These are phyloP conservation scores for Casuarina equisetifolia DNA, from an alignment of 306 rosid species.

Conservation along the genomic window DNA sequence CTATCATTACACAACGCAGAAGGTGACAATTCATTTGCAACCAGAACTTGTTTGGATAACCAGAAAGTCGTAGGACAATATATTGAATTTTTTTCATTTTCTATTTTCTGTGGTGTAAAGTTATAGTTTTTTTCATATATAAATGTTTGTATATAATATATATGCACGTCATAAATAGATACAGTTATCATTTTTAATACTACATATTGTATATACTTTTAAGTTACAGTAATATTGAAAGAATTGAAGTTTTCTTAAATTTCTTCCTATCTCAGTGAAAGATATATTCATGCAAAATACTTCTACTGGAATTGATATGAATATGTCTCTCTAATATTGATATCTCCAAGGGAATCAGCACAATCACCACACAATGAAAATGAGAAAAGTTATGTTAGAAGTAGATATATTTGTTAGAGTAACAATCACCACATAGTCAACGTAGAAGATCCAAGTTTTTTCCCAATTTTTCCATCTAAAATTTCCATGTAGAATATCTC, in stretches of 20 bases:
- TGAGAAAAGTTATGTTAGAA: too few species aligned
- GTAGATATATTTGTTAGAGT: too few species aligned
- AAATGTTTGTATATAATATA: not conserved
- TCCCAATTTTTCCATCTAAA: too few species aligned
- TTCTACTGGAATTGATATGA: conserved; percentile 70
- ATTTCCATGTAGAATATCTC: too few species aligned
- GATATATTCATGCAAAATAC: conserved; percentile 82
- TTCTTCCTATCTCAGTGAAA: conserved; percentile 73
- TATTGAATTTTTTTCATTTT: not conserved
- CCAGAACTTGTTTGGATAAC: too few species aligned
- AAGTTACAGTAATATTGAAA: not conserved
- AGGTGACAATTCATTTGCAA: too few species aligned
- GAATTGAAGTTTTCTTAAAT: conserved; percentile 45
- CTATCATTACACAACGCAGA: too few species aligned
- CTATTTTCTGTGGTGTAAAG: not conserved
- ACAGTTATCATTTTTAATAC: not conserved
- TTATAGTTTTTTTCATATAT: not conserved
- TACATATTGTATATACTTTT: conserved; percentile 6
- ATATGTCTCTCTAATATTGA: conserved; percentile 73
- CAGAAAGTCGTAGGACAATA: not conserved
- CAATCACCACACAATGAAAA: conserved; percentile 2
- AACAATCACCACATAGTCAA: too few species aligned
- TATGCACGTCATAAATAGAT: not conserved
- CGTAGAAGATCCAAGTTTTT: too few species aligned
- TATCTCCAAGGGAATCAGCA: conserved; percentile 73